Evolutionary conservation across 1,139 yeast genomes (phyloP), one percentile per base, ranked within the genome.

Genomic region (Ogataea hybrid): DNA sequence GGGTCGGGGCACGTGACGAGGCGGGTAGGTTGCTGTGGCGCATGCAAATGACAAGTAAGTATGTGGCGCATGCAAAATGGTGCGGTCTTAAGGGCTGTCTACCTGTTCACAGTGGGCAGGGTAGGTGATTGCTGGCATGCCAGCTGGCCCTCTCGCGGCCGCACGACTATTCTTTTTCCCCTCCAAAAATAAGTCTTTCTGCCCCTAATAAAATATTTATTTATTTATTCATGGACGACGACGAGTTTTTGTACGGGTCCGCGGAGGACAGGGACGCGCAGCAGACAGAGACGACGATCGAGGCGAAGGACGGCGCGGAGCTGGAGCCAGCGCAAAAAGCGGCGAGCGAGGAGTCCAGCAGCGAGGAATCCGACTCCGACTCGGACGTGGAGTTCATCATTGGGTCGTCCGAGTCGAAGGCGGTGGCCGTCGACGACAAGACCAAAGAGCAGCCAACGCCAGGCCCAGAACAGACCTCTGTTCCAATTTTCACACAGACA

Each of bases 211-310:
- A 28, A 23, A 15, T 21, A 17, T 18, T 32, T 20, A 20, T 20
- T 32, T 32, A 32, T 27, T 32, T 32, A 7, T 22, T 32, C 32
- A 38, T 38, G 41, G 92, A 85, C 48, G 96, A 87, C 53, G 96
- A 88, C 59, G 92, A 84, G 39, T 88, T 80, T 62, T 76, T 88
- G 43, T 88, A 88, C 59, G 95, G 95, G 3, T 77, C 85, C 2
- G 92, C 81, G 43, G 67, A 60, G 10, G 43, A 57, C 45, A 56
- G 67, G 55, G 59, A 63, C 23, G 28, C 57, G 40, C 36, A 47
- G 30, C 48, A 39, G 39, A 27, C 32, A 40, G 48, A 49, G 57
- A 61, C 54, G 54, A 45, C 41, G 15, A 49, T 58, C 46, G 49
- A 60, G 59, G 55, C 56, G 42, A 22, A 42, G 28, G 53, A 47